phyloP scores from a whole-genome alignment of 768 basidiomycete genomes.

The Chlorophyllum brunneum region DNA sequence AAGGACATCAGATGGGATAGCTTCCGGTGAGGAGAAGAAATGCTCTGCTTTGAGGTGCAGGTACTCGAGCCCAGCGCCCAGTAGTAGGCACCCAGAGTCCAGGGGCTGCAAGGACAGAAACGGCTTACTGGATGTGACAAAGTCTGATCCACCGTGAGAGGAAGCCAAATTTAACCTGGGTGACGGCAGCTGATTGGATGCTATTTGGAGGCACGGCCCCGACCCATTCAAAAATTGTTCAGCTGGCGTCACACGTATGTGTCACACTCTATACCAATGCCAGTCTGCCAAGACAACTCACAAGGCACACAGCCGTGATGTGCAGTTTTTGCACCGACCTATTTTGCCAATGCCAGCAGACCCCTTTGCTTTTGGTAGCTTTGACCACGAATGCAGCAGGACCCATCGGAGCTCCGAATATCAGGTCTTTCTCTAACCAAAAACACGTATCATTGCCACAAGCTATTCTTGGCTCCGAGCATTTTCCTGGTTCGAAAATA shows the following conservation, averaged over 20 bases:
- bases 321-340: background rate
- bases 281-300: slow-evolving; percentile 9
- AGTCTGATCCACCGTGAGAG: slow-evolving; percentile 18
- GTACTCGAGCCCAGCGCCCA: background rate
- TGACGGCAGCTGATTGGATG: slow-evolving; percentile 24
- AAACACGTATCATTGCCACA: slow-evolving; percentile 6
- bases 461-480: slow-evolving; percentile 26
- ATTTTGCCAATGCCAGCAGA: background rate
- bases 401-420: background rate
- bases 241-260: slow-evolving; percentile 12
- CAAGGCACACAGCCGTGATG: slow-evolving; percentile 19
- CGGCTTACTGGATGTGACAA: slow-evolving; percentile 7
- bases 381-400: background rate
- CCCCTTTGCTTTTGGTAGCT: background rate
- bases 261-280: slow-evolving; percentile 18
- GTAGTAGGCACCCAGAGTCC: background rate
- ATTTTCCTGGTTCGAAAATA: slow-evolving; percentile 38
- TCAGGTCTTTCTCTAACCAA: background rate
- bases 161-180: slow-evolving; percentile 19
- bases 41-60: background rate
- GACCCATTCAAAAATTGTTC: slow-evolving; percentile 13
- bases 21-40: background rate
- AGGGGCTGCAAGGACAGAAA: slow-evolving; percentile 5
- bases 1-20: background rate
- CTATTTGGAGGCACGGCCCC: slow-evolving; percentile 28